Percentiles rank a stretch among this genome's conserved stretches.
phyloP scores from a whole-genome alignment of 176 grass and related monocot species.

The Eleusine indica region DNA sequence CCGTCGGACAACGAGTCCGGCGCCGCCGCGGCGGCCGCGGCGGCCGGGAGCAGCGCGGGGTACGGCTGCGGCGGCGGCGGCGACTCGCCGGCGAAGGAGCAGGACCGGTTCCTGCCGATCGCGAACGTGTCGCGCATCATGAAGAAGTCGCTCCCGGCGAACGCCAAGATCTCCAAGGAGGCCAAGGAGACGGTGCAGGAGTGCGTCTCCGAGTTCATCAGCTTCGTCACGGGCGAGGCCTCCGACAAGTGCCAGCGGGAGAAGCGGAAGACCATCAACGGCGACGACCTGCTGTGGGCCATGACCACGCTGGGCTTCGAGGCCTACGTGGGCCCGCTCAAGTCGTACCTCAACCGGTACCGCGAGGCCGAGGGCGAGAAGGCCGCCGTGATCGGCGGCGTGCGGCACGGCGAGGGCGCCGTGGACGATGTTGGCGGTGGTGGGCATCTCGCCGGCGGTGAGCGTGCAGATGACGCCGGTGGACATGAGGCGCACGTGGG shows the following conservation, averaged over 20 bases:
- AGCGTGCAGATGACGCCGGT: not conserved
- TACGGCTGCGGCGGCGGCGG: conserved; percentile 37
- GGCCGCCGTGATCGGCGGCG: conserved; percentile 42
- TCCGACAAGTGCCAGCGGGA: conserved; percentile 97
- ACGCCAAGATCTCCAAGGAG: conserved; percentile 95
- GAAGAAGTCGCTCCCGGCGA: conserved; percentile 82
- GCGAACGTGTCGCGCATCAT: conserved; percentile 97
- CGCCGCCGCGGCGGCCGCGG: conserved; percentile 2
- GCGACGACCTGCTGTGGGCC: conserved; percentile 92
- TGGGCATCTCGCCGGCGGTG: not conserved
- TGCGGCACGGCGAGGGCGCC: conserved; percentile 14
- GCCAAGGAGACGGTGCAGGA: conserved; percentile 96
- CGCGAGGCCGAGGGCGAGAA: conserved; percentile 88
- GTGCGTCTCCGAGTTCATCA: conserved; percentile 98
- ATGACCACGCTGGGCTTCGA: conserved; percentile 93
- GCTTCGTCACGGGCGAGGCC: conserved; percentile 93
- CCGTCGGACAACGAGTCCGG: conserved; percentile 72
- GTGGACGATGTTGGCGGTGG: conserved; percentile 8
- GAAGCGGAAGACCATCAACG: conserved; percentile 99
- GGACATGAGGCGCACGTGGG: conserved; percentile 32
- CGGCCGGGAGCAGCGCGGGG: conserved; percentile 7
- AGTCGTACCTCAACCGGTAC: conserved; percentile 70
- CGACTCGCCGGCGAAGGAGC: conserved; percentile 70
- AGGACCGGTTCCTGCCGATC: conserved; percentile 90
- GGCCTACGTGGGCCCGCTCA: conserved; percentile 72